phyloP scores from a whole-genome alignment of 2,329 filamentous ascomycete species.

The Capronia coronata region DNA sequence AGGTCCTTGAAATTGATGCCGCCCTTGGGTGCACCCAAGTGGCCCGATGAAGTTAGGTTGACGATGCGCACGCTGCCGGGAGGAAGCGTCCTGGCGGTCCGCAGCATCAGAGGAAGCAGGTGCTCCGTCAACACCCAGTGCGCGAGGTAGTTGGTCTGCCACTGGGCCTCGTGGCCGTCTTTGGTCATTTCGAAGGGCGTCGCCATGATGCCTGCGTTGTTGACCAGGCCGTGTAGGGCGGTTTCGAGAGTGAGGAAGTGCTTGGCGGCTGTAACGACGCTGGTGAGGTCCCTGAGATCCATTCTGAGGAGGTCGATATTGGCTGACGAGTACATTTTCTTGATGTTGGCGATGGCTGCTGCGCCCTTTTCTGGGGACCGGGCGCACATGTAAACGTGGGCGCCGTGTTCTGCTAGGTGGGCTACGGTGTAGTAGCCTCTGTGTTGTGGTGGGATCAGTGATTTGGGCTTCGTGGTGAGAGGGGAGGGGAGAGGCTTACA shows the following conservation, averaged over 20 bases:
- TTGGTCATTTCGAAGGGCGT: constrained; percentile 32
- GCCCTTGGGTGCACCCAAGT: constrained; percentile 25
- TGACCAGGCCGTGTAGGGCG: constrained; percentile 32
- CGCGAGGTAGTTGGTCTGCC: constrained; percentile 41
- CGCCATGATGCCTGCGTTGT: constrained; percentile 30
- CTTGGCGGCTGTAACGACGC: constrained; percentile 41
- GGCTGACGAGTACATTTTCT: constrained; percentile 22
- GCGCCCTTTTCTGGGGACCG: constrained; percentile 34
- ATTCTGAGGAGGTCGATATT: constrained; percentile 34
- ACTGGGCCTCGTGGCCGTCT: constrained; percentile 38
- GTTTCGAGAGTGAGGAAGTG: constrained; percentile 20
- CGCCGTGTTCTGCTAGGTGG: constrained; percentile 40
- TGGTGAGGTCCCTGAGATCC: constrained; percentile 34
- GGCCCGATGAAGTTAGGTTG: constrained; percentile 34
- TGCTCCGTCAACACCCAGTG: constrained; percentile 40
- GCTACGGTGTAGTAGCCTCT: constrained; percentile 42
- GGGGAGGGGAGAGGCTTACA: constrained; percentile 8
- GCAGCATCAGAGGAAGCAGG: constrained; percentile 36
- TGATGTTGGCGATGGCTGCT: constrained; percentile 36
- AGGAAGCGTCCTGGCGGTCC: constrained; percentile 7
- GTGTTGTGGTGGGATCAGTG: constrained; percentile 1
- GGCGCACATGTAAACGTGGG: constrained; percentile 42
- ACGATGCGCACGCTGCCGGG: constrained; percentile 42
- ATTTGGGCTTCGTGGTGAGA: constrained; percentile 2
- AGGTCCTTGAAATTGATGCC: constrained; percentile 34